phyloP scores from a whole-genome alignment of 2,329 filamentous ascomycete species.

The Diaporthe longicolla region DNA sequence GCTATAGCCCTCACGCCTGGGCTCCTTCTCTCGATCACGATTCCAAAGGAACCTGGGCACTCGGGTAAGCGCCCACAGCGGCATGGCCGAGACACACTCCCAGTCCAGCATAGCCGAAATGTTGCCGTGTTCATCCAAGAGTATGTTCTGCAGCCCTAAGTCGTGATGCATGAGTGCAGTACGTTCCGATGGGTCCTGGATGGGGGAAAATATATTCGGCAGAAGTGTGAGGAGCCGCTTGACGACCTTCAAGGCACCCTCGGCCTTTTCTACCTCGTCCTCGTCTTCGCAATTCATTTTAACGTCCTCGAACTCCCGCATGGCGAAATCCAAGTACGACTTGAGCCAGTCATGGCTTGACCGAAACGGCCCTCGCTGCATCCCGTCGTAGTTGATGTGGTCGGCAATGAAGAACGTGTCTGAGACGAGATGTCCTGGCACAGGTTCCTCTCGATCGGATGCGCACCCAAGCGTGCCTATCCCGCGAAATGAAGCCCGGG shows the following conservation, averaged over 20 bases:
- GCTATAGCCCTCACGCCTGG: background rate
- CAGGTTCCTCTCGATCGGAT: background rate
- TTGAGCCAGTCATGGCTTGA: constrained; percentile 7
- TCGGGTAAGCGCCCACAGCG: background rate
- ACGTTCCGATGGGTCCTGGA: background rate
- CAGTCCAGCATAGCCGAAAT: background rate
- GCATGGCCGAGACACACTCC: constrained; percentile 1
- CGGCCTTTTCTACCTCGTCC: constrained; percentile 1
- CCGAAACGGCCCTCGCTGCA: background rate
- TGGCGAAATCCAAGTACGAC: background rate
- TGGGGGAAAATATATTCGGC: background rate
- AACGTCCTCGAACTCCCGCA: background rate
- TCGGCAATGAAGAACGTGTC: background rate
- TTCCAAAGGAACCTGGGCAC: constrained; percentile 1
- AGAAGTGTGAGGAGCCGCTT: background rate
- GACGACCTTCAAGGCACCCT: background rate
- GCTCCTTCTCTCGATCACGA: background rate
- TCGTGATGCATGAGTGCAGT: background rate
- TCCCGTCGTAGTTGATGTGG: background rate
- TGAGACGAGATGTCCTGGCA: background rate
- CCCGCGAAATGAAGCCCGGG: background rate
- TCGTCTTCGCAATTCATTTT: background rate
- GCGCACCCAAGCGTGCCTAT: background rate
- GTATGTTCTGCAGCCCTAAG: background rate
- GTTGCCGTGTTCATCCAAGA: background rate